Percentiles rank a stretch among this genome's conserved stretches.
phyloP scores from a whole-genome alignment of 1,284 basidiomycete species.

The Thecaphora thlaspeos region DNA sequence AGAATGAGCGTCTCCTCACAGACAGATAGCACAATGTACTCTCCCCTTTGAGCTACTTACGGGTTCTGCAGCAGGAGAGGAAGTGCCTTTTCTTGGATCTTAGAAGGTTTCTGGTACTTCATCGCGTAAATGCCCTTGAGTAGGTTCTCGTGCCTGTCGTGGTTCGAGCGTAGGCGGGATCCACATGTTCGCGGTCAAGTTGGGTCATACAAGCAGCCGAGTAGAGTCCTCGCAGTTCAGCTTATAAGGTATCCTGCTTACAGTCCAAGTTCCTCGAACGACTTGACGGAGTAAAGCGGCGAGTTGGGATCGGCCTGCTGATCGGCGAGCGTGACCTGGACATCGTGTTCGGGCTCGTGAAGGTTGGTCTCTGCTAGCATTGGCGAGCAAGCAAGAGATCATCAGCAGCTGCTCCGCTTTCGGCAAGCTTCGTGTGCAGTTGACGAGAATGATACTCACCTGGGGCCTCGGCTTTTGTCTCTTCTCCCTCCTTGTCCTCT shows the following conservation, averaged over 20 bases:
- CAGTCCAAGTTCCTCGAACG: constrained; percentile 70
- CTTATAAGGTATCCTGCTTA: too few relatives aligned
- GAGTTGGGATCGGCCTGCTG: constrained; percentile 95
- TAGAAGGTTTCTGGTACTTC: constrained; percentile 96
- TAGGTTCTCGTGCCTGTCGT: constrained; percentile 72
- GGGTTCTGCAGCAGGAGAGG: constrained; percentile 88
- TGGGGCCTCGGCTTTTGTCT: not conserved
- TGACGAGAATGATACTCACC: too few relatives aligned
- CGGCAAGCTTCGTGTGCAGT: too few relatives aligned
- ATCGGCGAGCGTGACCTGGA: constrained; percentile 93
- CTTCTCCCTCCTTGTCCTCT: not conserved
- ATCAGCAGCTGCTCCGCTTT: too few relatives aligned
- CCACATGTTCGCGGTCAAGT: too few relatives aligned
- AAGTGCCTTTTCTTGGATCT: constrained; percentile 96
- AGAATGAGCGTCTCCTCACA: too few relatives aligned
- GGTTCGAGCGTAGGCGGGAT: too few relatives aligned
- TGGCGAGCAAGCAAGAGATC: too few relatives aligned
- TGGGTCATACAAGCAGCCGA: too few relatives aligned
- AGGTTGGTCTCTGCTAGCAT: constrained; percentile 31
- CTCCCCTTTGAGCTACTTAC: constrained; percentile 61
- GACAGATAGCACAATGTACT: too few relatives aligned
- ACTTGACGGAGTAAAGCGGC: constrained; percentile 87
- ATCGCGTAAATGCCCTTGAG: constrained; percentile 95
- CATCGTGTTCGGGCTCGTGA: constrained; percentile 48
- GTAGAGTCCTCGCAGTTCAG: too few relatives aligned